Percentiles rank a stretch among this genome's conserved stretches.
phyloP scores from a whole-genome alignment of 345 rosid genomes.

The Lagerstroemia speciosa region DNA sequence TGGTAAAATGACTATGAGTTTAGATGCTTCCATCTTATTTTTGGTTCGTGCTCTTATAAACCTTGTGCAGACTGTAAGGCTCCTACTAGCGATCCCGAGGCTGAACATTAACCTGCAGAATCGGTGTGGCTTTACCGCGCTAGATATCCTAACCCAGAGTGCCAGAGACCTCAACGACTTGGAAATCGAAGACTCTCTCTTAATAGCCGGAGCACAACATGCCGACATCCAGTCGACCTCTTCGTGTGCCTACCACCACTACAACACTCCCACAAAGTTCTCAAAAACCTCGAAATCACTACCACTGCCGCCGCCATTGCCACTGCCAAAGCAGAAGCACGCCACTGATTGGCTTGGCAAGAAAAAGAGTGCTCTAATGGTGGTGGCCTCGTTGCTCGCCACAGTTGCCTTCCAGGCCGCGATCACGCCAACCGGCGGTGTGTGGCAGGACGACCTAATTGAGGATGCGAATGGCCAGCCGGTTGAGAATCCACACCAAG shows the following conservation, averaged over 20 bases:
- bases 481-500: constrained; percentile 5
- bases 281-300: neutral
- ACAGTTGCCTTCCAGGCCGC: constrained; percentile 30
- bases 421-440: constrained; percentile 23
- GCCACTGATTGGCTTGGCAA: constrained; percentile 17
- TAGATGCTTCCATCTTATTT: no score
- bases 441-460: constrained; percentile 15
- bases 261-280: neutral
- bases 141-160: constrained; percentile 14
- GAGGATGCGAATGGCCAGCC: constrained; percentile 7
- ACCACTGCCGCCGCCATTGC: neutral
- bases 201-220: constrained; percentile 11
- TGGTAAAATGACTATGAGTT: no score
- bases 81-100: constrained; percentile 13
- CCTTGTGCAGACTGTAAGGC: constrained; percentile 13
- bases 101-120: constrained; percentile 13
- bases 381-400: constrained; percentile 22
- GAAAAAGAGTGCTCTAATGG: constrained; percentile 21
- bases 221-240: neutral
- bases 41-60: neutral
- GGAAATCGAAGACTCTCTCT: constrained; percentile 18
- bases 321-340: neutral
- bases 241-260: neutral
- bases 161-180: constrained; percentile 17
- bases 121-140: constrained; percentile 9